Percentiles rank a stretch among this genome's conserved stretches.
Conservation (phyloP, 495 filamentous ascomycete species). For the Penicillium argentinense region DNA sequence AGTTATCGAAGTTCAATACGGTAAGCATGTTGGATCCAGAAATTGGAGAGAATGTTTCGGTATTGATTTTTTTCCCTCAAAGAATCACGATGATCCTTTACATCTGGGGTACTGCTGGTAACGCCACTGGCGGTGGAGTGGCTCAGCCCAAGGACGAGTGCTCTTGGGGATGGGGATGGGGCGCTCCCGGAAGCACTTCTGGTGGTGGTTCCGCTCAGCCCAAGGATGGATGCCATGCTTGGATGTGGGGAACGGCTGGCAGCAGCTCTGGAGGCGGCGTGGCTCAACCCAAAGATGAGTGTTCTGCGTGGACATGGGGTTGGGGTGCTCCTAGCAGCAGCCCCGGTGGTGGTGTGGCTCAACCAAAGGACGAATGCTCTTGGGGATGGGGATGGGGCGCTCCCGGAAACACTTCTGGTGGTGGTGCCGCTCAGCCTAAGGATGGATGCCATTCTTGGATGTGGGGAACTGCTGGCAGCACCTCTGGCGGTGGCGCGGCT, state of each 20-base stretch:
- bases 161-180: background rate
- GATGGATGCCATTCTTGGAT: background rate
- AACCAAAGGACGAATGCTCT: background rate
- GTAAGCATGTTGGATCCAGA: too few species aligned
- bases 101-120: background rate
- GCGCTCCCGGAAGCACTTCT: background rate
- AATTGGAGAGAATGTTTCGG: too few species aligned
- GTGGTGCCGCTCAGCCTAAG: background rate
- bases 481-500: too few species aligned
- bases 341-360: background rate
- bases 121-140: constrained; percentile 1
- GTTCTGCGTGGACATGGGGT: too few species aligned
- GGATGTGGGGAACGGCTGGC: too few species aligned
- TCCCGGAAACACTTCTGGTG: background rate
- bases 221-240: background rate
- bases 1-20: too few species aligned
- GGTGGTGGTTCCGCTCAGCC: background rate
- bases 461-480: constrained; percentile 1
- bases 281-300: background rate
- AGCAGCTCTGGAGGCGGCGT: background rate
- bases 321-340: background rate
- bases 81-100: background rate
- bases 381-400: background rate
- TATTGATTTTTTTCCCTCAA: background rate
- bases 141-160: background rate